Evolutionary conservation across 768 basidiomycete genomes (phyloP).

Genomic region (Amanita rimosa): DNA sequence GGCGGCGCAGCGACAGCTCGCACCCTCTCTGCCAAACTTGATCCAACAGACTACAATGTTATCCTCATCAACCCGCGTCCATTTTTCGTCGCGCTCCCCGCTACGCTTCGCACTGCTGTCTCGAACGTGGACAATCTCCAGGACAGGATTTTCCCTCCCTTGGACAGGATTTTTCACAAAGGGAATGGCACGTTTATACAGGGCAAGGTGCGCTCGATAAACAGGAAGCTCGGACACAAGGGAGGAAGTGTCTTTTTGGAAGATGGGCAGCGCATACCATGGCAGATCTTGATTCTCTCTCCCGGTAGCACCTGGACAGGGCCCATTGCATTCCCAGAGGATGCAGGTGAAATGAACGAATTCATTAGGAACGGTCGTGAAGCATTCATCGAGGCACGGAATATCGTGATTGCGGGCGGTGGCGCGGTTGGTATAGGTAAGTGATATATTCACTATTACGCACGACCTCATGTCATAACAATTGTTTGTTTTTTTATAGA

Average conservation of each 20-base stretch:
- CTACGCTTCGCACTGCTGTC: conserved; percentile 37
- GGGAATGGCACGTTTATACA: conserved; percentile 30
- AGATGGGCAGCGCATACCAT: conserved; percentile 31
- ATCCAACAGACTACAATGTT: conserved; percentile 31
- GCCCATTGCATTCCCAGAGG: conserved; percentile 19
- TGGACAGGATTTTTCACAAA: conserved; percentile 32
- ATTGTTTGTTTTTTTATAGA: conserved; percentile 8
- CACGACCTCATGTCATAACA: too few species aligned
- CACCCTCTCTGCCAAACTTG: conserved; percentile 33
- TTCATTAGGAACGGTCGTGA: conserved; percentile 11
- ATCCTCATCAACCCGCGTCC: conserved; percentile 40
- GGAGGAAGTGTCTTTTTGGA: conserved; percentile 37
- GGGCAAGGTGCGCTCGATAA: conserved; percentile 19
- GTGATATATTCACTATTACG: conserved; percentile 11
- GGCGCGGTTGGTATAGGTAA: conserved; percentile 27
- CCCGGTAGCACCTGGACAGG: conserved; percentile 40
- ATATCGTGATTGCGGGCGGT: conserved; percentile 29
- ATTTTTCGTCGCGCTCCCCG: conserved; percentile 33
- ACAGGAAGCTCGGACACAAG: conserved; percentile 10
- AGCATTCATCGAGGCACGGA: conserved; percentile 21
- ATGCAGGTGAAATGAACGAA: conserved; percentile 13
- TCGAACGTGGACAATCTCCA: conserved; percentile 24
- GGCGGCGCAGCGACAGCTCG: conserved; percentile 31
- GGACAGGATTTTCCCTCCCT: conserved; percentile 25
- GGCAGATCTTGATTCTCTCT: conserved; percentile 40